Percentiles rank a stretch among this genome's conserved stretches.
Evolutionary conservation across 2,329 filamentous ascomycete genomes (phyloP).

Genomic region (Aspergillus pseudoviridinutans): DNA sequence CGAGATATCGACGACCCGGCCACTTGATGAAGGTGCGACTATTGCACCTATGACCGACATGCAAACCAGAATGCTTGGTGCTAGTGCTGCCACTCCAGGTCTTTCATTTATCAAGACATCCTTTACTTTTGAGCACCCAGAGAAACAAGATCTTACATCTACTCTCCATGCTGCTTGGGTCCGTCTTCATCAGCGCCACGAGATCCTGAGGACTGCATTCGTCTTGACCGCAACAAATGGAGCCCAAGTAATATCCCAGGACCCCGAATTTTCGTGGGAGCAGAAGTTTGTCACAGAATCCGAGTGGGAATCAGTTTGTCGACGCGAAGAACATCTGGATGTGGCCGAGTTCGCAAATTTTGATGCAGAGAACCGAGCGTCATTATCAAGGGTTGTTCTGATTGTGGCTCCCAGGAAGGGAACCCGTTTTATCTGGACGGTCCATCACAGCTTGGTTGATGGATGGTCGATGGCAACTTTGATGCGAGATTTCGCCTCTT

Average conservation of each 20-base stretch:
- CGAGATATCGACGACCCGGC: neutral
- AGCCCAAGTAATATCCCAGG: neutral
- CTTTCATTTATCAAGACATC: neutral
- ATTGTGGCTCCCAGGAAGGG: constrained; percentile 3
- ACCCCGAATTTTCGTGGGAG: neutral
- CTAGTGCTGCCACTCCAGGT: neutral
- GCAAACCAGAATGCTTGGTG: neutral
- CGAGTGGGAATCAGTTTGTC: neutral
- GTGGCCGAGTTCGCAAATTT: neutral
- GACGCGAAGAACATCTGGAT: neutral
- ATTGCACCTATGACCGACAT: neutral
- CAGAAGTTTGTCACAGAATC: neutral
- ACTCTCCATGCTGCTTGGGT: neutral
- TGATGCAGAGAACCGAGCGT: neutral
- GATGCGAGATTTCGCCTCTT: constrained; percentile 15
- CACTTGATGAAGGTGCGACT: neutral
- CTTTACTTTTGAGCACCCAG: neutral
- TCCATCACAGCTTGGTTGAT: constrained; percentile 34
- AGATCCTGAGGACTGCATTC: neutral
- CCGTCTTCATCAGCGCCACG: neutral
- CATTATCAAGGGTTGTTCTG: neutral
- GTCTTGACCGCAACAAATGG: neutral
- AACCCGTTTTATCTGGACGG: constrained; percentile 24
- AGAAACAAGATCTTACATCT: neutral
- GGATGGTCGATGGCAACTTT: constrained; percentile 24